A percentile compares a stretch with the other conserved stretches of the same genome.
Evolutionary conservation across 2,329 filamentous ascomycete species (phyloP).

Genomic region (Pseudonectria foliicola): DNA sequence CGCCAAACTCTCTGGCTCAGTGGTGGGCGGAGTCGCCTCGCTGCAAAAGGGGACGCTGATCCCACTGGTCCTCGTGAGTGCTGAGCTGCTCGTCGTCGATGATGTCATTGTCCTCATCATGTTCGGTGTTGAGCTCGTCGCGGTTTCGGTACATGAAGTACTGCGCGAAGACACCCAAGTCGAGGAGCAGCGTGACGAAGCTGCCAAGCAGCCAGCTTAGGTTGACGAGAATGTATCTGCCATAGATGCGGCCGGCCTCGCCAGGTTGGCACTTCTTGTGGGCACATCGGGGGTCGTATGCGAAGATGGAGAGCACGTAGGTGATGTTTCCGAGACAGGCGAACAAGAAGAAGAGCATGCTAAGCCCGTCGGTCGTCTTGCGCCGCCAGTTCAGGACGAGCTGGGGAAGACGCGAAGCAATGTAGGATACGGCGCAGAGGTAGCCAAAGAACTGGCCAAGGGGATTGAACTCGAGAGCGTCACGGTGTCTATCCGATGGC

Average conservation of each 20-base stretch:
- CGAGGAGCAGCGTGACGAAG: slow-evolving; percentile 76
- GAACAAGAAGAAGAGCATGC: slow-evolving; percentile 92
- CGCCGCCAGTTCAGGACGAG: slow-evolving; percentile 85
- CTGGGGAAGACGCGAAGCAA: slow-evolving; percentile 84
- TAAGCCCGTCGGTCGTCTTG: slow-evolving; percentile 89
- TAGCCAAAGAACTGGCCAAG: slow-evolving; percentile 91
- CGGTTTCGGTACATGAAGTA: slow-evolving; percentile 74
- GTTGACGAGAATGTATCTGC: slow-evolving; percentile 80
- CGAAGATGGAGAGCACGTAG: slow-evolving; percentile 86
- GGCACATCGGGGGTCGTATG: slow-evolving; percentile 70
- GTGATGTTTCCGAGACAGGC: slow-evolving; percentile 93
- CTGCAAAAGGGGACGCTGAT: slow-evolving; percentile 33
- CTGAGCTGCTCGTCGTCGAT: slow-evolving; percentile 19
- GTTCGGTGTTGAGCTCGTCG: slow-evolving; percentile 28
- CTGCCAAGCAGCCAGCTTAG: slow-evolving; percentile 86
- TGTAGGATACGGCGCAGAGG: slow-evolving; percentile 81
- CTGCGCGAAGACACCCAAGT: slow-evolving; percentile 81
- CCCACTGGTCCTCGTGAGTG: slow-evolving; percentile 27
- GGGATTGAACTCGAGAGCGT: slow-evolving; percentile 58
- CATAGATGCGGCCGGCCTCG: slow-evolving; percentile 63
- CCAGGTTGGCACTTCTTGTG: slow-evolving; percentile 51
- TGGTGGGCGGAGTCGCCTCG: slow-evolving; percentile 24
- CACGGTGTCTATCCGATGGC: slow-evolving; percentile 31
- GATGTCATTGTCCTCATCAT: slow-evolving; percentile 22
- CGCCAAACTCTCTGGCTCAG: slow-evolving; percentile 1